Base-by-base conservation (phyloP, 2,329 filamentous ascomycete species). In the Aspergillus versicolor region DNA sequence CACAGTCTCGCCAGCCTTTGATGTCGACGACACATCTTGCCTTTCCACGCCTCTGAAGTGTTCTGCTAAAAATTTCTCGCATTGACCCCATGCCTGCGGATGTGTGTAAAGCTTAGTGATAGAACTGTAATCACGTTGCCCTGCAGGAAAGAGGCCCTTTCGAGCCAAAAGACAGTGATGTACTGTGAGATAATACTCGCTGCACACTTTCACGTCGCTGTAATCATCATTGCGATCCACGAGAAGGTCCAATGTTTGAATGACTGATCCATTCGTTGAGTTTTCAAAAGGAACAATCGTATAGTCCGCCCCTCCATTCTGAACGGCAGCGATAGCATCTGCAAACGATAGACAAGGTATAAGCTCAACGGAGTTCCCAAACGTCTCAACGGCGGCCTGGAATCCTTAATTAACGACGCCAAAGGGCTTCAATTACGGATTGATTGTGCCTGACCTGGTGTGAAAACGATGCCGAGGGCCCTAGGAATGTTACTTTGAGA, bases 241-340 rank as follows among this genome's bases (percentile, higher is more conserved):
- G 59, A 99, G 85, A 63, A 93, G 85, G 75, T 97, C 92, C 22
- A 97, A 83, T 0, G 92, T 96, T 73, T 91, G 90, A 55, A 94
- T 86, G 49, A 99, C 94, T 54, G 89, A 88, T 68, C 94, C 94
- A 74, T 97, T 96, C 70, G 91, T 93, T 41, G 90, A 95, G 79
- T 99, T 99, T 72, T 97, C 93, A 75, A 96, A 92, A 6, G 94
- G 94, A 2, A 97, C 89, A 32, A 97, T 89, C 64, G 92, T 94
- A 56, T 87, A 87, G 52, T 82, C 75, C 0, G 84, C 85, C 44
- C 78, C 71, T 57, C 84, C 82, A 38, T 81, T 79, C 68, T 95
- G 91, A 5, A 96, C 89, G 15, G 86, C 82, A 50, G 87, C 81
- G 73, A 97, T 96, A 65, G 96, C 86, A 70, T 94, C 91, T 32